These are phyloP conservation scores for Fusarium austroafricanum DNA, from an alignment of 2,329 filamentous ascomycete genomes.

Conservation along the genomic window DNA sequence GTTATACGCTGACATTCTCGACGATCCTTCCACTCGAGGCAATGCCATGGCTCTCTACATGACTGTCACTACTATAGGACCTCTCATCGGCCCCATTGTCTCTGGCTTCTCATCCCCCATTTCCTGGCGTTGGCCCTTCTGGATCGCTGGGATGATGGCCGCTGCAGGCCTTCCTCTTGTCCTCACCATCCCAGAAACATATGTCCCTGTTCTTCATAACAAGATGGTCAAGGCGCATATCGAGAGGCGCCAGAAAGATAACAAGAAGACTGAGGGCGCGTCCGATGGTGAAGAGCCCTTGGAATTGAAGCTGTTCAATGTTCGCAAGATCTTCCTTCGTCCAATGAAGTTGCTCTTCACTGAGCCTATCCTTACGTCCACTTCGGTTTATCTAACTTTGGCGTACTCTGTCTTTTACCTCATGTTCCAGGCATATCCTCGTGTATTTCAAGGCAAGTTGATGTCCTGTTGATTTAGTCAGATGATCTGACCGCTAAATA, in stretches of 20 bases:
- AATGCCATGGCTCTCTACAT: conserved; percentile 52
- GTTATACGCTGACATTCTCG: conserved; percentile 50
- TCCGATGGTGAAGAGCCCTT: conserved; percentile 53
- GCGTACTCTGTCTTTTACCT: conserved; percentile 65
- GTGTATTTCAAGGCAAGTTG: conserved; percentile 55
- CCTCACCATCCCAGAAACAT: conserved; percentile 59
- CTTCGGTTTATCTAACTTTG: conserved; percentile 62
- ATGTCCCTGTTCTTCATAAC: conserved; percentile 62
- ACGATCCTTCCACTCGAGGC: conserved; percentile 48
- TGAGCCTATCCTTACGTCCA: conserved; percentile 62
- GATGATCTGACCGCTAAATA: conserved; percentile 16
- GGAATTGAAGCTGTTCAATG: conserved; percentile 51
- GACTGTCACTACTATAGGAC: conserved; percentile 49
- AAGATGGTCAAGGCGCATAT: conserved; percentile 60
- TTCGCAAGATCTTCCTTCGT: conserved; percentile 61
- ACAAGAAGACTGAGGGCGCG: conserved; percentile 53
- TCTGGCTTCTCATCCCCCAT: conserved; percentile 62
- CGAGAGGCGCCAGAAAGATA: conserved; percentile 57
- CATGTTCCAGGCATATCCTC: conserved; percentile 63
- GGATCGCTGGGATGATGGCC: conserved; percentile 52
- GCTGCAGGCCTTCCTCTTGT: conserved; percentile 47
- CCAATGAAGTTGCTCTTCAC: conserved; percentile 61
- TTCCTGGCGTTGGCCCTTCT: conserved; percentile 57
- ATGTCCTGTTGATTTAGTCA: not conserved
- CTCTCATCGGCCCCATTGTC: conserved; percentile 62